These are phyloP conservation scores for Globisporangium irregulare DNA, from an alignment of 352 stramenopile genomes.

Conservation along the genomic window DNA sequence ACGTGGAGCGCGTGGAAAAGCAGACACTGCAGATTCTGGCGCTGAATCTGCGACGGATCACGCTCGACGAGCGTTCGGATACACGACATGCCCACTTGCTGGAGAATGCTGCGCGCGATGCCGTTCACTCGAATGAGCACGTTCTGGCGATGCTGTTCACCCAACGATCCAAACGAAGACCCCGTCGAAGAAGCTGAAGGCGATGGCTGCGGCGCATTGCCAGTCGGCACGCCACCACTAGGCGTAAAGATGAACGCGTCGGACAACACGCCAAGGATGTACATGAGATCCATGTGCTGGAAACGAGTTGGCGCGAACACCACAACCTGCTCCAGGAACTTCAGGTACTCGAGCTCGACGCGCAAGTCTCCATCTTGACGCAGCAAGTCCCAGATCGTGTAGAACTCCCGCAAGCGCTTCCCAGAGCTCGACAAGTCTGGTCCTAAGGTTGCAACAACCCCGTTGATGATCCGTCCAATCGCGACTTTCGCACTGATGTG, in stretches of 20 bases:
- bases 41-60: constrained; percentile 60
- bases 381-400: constrained; percentile 68
- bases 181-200: constrained; percentile 15
- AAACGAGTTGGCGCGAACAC: constrained; percentile 74
- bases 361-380: constrained; percentile 65
- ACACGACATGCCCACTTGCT: constrained; percentile 70
- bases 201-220: constrained; percentile 7
- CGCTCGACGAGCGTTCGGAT: constrained; percentile 77
- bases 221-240: neutral
- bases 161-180: constrained; percentile 21
- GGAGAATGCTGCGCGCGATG: constrained; percentile 56
- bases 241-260: constrained; percentile 27
- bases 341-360: constrained; percentile 75
- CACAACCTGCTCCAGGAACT: constrained; percentile 81
- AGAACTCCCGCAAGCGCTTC: constrained; percentile 59
- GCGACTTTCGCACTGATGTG: constrained; percentile 55
- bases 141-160: constrained; percentile 28
- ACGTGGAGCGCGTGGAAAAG: constrained; percentile 79
- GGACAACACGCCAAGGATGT: constrained; percentile 61
- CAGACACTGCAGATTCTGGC: constrained; percentile 59
- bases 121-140: constrained; percentile 53
- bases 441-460: constrained; percentile 58
- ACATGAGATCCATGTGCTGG: constrained; percentile 45
- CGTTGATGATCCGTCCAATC: constrained; percentile 65
- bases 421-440: constrained; percentile 43